Percentiles rank a stretch among this genome's conserved stretches.
Conservation (phyloP, 108 stramenopile species). For the Skeletonema tropicum region DNA sequence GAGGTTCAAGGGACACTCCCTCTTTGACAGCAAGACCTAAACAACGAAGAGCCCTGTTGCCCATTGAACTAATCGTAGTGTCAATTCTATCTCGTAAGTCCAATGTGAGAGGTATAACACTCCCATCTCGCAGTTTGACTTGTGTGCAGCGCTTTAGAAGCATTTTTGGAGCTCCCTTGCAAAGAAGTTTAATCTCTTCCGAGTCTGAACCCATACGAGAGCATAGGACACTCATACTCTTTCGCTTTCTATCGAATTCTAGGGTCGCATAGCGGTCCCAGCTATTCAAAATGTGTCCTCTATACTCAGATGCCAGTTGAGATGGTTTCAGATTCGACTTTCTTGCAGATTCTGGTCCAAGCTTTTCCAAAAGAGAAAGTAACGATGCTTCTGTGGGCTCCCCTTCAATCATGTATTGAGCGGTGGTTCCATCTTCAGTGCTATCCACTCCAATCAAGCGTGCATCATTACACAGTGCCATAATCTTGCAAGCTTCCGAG, state of each 20-base stretch:
- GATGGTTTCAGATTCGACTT: constrained; percentile 38
- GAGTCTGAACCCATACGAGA: constrained; percentile 26
- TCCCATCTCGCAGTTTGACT: constrained; percentile 81
- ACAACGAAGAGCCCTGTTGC: constrained; percentile 88
- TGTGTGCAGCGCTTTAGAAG: constrained; percentile 88
- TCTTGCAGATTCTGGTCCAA: constrained; percentile 46
- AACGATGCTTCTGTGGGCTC: constrained; percentile 97
- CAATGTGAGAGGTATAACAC: constrained; percentile 58
- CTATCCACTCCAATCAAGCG: constrained; percentile 62
- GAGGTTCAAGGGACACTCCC: constrained; percentile 44
- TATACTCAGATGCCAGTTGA: constrained; percentile 59
- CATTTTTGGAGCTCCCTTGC: constrained; percentile 96
- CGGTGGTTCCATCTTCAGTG: neutral
- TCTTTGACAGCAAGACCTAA: constrained; percentile 92
- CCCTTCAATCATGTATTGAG: constrained; percentile 56
- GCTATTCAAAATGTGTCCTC: constrained; percentile 28
- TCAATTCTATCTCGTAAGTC: constrained; percentile 61
- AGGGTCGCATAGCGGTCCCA: constrained; percentile 81
- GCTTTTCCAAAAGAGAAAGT: constrained; percentile 89
- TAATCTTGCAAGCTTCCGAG: constrained; percentile 67
- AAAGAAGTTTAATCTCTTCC: constrained; percentile 75
- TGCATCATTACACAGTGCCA: constrained; percentile 85
- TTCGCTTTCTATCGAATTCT: constrained; percentile 91
- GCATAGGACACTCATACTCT: constrained; percentile 75
- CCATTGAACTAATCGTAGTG: constrained; percentile 67